phyloP scores from a whole-genome alignment of 805 yeast species.

The Saturnispora quitensis region DNA sequence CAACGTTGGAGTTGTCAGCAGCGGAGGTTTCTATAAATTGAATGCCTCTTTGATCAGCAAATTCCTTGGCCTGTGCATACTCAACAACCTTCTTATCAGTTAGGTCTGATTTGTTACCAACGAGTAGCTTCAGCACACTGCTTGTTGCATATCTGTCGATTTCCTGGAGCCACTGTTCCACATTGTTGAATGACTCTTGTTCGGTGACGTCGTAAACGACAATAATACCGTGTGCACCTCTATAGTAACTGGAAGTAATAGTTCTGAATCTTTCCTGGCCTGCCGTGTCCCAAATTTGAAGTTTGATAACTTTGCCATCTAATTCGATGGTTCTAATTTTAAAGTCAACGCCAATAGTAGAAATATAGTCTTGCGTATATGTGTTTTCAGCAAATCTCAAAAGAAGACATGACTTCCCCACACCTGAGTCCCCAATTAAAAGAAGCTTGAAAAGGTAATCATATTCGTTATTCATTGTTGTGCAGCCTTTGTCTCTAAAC shows the following conservation, averaged over 20 bases:
- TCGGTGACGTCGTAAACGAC: slow-evolving; percentile 98
- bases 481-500: neutral
- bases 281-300: slow-evolving; percentile 99
- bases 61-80: slow-evolving; percentile 92
- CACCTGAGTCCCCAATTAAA: slow-evolving; percentile 97
- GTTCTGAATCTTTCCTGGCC: slow-evolving; percentile 99
- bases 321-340: slow-evolving; percentile 81
- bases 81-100: slow-evolving; percentile 92
- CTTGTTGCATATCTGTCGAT: slow-evolving; percentile 97
- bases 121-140: slow-evolving; percentile 90
- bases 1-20: slow-evolving; percentile 89
- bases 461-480: slow-evolving; percentile 81
- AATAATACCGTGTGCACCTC: slow-evolving; percentile 98
- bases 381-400: slow-evolving; percentile 96
- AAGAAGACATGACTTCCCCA: slow-evolving; percentile 92
- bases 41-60: slow-evolving; percentile 89
- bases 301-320: slow-evolving; percentile 93
- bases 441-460: slow-evolving; percentile 92
- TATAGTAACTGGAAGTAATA: slow-evolving; percentile 91
- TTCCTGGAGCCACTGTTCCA: slow-evolving; percentile 97
- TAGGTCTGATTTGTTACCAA: slow-evolving; percentile 94
- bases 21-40: slow-evolving; percentile 97
- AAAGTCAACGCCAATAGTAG: slow-evolving; percentile 97
- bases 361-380: slow-evolving; percentile 91
- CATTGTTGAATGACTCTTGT: slow-evolving; percentile 92